phyloP scores from a whole-genome alignment of 2,329 filamentous ascomycete genomes.

The Nemania bipapillata region DNA sequence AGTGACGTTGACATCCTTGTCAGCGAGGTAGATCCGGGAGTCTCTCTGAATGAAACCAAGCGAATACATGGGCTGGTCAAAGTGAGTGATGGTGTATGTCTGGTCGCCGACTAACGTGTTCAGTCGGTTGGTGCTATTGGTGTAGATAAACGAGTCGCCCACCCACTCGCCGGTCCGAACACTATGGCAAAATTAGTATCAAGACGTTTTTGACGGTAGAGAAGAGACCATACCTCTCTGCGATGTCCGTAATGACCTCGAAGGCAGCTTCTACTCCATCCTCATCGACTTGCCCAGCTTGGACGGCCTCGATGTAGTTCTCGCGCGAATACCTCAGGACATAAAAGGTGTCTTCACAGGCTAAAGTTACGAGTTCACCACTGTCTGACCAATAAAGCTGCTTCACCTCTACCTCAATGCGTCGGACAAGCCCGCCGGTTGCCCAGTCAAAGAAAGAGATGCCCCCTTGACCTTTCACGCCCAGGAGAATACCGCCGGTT shows the following conservation, averaged over 20 bases:
- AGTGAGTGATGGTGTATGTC: constrained; percentile 96
- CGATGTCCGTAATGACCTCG: constrained; percentile 94
- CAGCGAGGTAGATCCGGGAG: constrained; percentile 91
- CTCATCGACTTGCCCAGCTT: constrained; percentile 82
- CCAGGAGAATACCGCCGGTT: constrained; percentile 86
- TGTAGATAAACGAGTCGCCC: constrained; percentile 98
- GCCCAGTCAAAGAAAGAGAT: constrained; percentile 98
- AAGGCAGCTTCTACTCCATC: constrained; percentile 97
- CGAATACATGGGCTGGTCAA: constrained; percentile 93
- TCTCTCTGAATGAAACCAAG: constrained; percentile 95
- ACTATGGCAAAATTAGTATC: constrained; percentile 57
- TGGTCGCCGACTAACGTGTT: constrained; percentile 99
- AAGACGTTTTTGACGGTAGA: background rate
- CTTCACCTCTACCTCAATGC: constrained; percentile 83
- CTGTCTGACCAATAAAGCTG: constrained; percentile 96
- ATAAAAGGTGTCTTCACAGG: constrained; percentile 95
- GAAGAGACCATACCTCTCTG: constrained; percentile 73
- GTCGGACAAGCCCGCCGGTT: constrained; percentile 84
- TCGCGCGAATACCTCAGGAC: constrained; percentile 92
- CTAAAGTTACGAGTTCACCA: constrained; percentile 90
- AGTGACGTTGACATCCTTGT: constrained; percentile 93
- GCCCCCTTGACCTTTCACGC: constrained; percentile 93
- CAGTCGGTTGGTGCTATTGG: constrained; percentile 92
- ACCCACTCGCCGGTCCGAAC: constrained; percentile 97
- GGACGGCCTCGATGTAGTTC: constrained; percentile 83